Evolutionary conservation across 768 basidiomycete genomes (phyloP).

Genomic region (Punctularia strigosozonata): DNA sequence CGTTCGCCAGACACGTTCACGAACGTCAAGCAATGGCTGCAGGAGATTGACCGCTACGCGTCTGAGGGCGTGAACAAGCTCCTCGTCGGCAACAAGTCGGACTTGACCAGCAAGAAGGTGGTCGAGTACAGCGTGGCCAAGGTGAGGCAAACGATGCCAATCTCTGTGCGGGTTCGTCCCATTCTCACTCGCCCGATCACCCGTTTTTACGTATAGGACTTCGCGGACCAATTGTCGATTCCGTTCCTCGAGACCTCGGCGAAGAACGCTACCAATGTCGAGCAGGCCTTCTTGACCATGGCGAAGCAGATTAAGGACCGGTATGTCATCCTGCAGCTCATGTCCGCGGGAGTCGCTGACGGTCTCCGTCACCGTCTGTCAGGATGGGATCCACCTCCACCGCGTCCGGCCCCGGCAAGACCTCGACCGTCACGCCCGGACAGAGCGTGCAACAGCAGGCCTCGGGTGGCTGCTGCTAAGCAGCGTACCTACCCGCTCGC

Average conservation of each 20-base stretch:
- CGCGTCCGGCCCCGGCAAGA: constrained; percentile 65
- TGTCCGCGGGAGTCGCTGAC: not conserved
- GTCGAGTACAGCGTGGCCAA: constrained; percentile 84
- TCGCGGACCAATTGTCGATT: constrained; percentile 88
- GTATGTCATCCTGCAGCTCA: constrained; percentile 25
- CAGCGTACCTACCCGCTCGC: too few species aligned
- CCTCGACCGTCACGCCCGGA: constrained; percentile 74
- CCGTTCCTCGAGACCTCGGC: constrained; percentile 99
- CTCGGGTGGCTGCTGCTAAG: constrained; percentile 71
- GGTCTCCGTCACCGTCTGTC: not conserved
- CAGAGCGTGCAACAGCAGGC: constrained; percentile 72
- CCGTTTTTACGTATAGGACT: constrained; percentile 44
- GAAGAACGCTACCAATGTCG: constrained; percentile 97
- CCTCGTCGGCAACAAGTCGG: constrained; percentile 97
- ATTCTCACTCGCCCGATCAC: constrained; percentile 1
- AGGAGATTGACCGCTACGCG: constrained; percentile 91
- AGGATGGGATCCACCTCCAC: constrained; percentile 83
- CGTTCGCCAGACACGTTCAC: constrained; percentile 70
- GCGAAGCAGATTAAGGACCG: constrained; percentile 94
- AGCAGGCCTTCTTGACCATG: constrained; percentile 98
- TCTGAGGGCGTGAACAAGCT: constrained; percentile 99
- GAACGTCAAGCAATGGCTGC: constrained; percentile 92
- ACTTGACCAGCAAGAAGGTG: constrained; percentile 93
- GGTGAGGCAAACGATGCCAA: too few species aligned
- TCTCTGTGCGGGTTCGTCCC: too few species aligned